Base-by-base conservation (phyloP, 371 early-diverging fungal species). In the Circinella umbellata region DNA sequence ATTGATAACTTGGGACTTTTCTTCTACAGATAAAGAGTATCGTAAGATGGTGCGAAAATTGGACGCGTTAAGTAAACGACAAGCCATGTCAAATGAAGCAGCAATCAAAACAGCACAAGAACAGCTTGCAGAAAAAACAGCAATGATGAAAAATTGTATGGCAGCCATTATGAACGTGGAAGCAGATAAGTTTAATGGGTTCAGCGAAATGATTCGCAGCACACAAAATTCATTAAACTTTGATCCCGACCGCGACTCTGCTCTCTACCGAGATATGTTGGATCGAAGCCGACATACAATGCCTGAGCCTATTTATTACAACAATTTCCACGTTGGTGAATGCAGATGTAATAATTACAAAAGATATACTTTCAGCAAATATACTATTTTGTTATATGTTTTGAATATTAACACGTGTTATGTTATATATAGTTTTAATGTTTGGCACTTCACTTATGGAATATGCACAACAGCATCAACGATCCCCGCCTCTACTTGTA, bases 391-490 rank as follows among this genome's bases (percentile, higher is more conserved):
- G 8, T 42, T 42, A 9, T 42, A 42, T 42, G 1, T 42, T 11
- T 9, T 42, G 6, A 42, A 9, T 42, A 42, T 42, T 42, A 42
- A 9, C 11, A 42, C 42, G 6, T 42, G 42, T 9, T 42, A 9
- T 42, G 11, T 42, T 9, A 42, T 39, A 48, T 65, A 20, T 75
- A 84, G 91, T 88, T 68, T 71, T 90, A 65, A 78, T 90, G 8
- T 92, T 90, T 76, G 90, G 90, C 42, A 80, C 82, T 17, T 81
- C 85, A 7, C 71, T 92, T 42, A 65, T 70, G 1, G 86, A 85
- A 59, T 84, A 85, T 71, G 82, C 85, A 42, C 80, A 82, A 59
- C 78, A 78, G 62, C 72, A 79, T 69, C 65, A 75, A 20, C 73
- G 83, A 63, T 77, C 83, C 0, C 86, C 89, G 4, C 92, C 92